Percentiles rank a stretch among this genome's conserved stretches.
Evolutionary conservation across 2,329 filamentous ascomycete species (phyloP).

Genomic region (Fusarium lateritium): DNA sequence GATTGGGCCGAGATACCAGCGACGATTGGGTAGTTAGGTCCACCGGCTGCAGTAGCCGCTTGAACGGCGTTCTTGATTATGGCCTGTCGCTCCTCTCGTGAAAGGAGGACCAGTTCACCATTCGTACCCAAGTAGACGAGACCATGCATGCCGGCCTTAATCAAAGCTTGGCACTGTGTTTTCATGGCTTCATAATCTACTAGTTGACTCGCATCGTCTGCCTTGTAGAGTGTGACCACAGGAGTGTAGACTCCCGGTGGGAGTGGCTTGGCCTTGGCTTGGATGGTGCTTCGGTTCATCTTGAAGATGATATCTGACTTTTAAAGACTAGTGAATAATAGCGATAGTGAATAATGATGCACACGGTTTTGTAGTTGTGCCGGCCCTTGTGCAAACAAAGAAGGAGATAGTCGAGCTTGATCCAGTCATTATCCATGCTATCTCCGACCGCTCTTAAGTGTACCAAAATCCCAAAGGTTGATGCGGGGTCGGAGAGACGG

Average conservation of each 20-base stretch:
- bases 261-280: conserved; percentile 56
- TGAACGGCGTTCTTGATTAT: conserved; percentile 58
- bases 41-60: conserved; percentile 55
- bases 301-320: background rate
- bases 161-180: conserved; percentile 58
- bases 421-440: conserved; percentile 5
- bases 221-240: conserved; percentile 62
- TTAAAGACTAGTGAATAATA: background rate
- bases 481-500: conserved; percentile 5
- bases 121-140: conserved; percentile 64
- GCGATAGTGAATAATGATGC: background rate
- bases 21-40: conserved; percentile 58
- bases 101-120: conserved; percentile 61
- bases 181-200: conserved; percentile 62
- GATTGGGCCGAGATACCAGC: conserved; percentile 64
- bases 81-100: conserved; percentile 56
- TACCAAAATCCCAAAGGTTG: conserved; percentile 1
- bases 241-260: conserved; percentile 63
- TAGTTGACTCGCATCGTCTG: conserved; percentile 55
- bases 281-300: conserved; percentile 52
- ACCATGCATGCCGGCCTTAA: conserved; percentile 61
- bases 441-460: conserved; percentile 20
- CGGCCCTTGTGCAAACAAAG: background rate
- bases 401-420: conserved; percentile 2
- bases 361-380: background rate